A percentile compares a stretch with the other conserved stretches of the same genome.
Evolutionary conservation across 1,284 basidiomycete species (phyloP).

Genomic region (Tylopilus sp.): DNA sequence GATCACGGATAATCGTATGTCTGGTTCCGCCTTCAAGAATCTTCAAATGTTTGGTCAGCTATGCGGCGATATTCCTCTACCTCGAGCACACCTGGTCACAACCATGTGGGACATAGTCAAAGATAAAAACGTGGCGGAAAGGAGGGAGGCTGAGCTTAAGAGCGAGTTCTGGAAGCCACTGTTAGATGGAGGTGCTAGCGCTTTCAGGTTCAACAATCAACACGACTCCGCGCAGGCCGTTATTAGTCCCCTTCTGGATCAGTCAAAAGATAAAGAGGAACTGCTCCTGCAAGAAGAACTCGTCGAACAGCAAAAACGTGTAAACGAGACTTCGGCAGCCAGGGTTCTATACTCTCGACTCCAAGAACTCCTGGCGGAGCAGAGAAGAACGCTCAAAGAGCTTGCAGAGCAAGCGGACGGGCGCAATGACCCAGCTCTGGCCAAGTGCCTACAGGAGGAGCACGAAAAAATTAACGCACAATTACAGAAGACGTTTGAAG

Average conservation of each 20-base stretch:
- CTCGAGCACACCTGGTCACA: slow-evolving; percentile 53
- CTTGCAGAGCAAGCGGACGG: slow-evolving; percentile 25
- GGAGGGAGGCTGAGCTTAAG: slow-evolving; percentile 35
- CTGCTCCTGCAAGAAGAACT: slow-evolving; percentile 37
- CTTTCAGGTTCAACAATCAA: slow-evolving; percentile 20
- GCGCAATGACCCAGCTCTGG: slow-evolving; percentile 18
- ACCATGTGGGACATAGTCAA: slow-evolving; percentile 43
- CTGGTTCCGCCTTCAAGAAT: slow-evolving; percentile 54
- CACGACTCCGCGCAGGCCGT: neutral
- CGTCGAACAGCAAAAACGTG: slow-evolving; percentile 17
- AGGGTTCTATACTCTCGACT: slow-evolving; percentile 26
- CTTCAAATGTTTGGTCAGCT: slow-evolving; percentile 55
- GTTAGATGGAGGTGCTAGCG: slow-evolving; percentile 45
- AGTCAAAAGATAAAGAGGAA: neutral
- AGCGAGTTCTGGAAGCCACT: slow-evolving; percentile 39
- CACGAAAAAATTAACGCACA: slow-evolving; percentile 10
- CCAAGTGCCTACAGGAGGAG: slow-evolving; percentile 19
- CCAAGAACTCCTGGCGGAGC: slow-evolving; percentile 30
- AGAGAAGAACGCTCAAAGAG: slow-evolving; percentile 15
- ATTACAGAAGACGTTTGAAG: slow-evolving; percentile 26
- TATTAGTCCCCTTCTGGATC: slow-evolving; percentile 2
- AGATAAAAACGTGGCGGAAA: slow-evolving; percentile 17
- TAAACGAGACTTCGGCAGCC: slow-evolving; percentile 35
- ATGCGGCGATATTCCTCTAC: slow-evolving; percentile 22
- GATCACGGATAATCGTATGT: slow-evolving; percentile 59